Base-by-base conservation (phyloP, 2,329 filamentous ascomycete genomes). In the Rutstroemia sp. region DNA sequence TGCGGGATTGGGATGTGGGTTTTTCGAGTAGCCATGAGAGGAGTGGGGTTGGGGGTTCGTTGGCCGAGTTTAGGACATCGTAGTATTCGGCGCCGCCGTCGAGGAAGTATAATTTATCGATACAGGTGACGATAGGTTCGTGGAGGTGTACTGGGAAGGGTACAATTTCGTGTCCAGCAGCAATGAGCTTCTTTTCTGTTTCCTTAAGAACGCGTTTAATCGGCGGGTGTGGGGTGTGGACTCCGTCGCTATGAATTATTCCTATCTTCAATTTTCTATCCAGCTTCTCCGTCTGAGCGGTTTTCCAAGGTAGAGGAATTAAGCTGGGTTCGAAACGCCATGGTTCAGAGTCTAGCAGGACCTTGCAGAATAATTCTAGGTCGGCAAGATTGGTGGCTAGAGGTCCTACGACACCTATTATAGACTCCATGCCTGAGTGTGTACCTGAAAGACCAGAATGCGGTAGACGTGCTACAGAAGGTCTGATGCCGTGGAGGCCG, bases 341-440 rank as follows among this genome's bases (percentile, higher is more conserved):
- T 0, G 78, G 77, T 54, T 76, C 68, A 2, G 59, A 48, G 19
- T 52, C 49, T 23, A 59, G 18, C 2, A 60, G n/a, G 9, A 38
- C 27, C 10, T 23, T 53, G 2, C 49, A 53, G 6, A 59, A 52
- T 5, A 68, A 55, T 12, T 74, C 78, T 66, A 71, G 80, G 63
- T 73, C 78, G 63, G 69, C 77, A 65, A 19, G 68, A 73, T 30
- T 72, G 72, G 3, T 72, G 69, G 25, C 78, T 64, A 3, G 73
- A 74, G 46, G 79, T 76, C 21, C 75, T 77, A 7, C 75, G 68
- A 3, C 74, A 66, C 0, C 76, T 74, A 12, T 70, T 69, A 59
- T 78, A 73, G 63, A 81, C 77, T 2, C 78, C 77, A n/a, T 77
- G 74, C 60, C 74, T 80, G 0, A 79, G 77, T 4, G 82, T 67